A percentile compares a stretch with the other conserved stretches of the same genome.
phyloP scores from a whole-genome alignment of 495 filamentous ascomycete species.

The Acidomyces sp. region DNA sequence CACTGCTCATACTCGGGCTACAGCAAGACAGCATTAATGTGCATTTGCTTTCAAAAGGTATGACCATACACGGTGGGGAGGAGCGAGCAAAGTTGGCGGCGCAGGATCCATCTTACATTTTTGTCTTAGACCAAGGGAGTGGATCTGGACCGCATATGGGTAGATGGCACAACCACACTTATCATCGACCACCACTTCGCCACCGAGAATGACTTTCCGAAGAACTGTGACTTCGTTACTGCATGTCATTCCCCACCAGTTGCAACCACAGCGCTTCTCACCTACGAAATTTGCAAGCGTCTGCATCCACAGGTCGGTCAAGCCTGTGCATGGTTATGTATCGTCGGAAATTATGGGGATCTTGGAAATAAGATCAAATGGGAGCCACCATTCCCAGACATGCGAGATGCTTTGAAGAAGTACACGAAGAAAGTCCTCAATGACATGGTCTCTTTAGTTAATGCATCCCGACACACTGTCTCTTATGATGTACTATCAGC shows the following conservation, averaged over 20 bases:
- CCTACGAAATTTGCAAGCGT: conserved; percentile 41
- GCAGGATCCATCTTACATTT: conserved; percentile 37
- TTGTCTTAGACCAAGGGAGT: conserved; percentile 49
- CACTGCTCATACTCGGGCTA: conserved; percentile 39
- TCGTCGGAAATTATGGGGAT: conserved; percentile 47
- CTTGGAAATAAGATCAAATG: conserved; percentile 45
- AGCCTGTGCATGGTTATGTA: conserved; percentile 40
- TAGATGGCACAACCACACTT: conserved; percentile 28
- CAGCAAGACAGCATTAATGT: conserved; percentile 33
- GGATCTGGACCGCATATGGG: conserved; percentile 37
- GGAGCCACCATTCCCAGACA: conserved; percentile 45
- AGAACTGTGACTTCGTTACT: conserved; percentile 35
- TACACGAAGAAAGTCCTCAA: conserved; percentile 45
- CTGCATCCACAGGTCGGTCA: conserved; percentile 34
- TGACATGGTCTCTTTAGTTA: conserved; percentile 42
- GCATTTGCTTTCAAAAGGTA: conserved; percentile 41
- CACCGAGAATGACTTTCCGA: conserved; percentile 39
- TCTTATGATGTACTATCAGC: conserved; percentile 40
- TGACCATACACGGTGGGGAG: conserved; percentile 35
- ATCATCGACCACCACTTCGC: conserved; percentile 47
- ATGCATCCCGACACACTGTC: conserved; percentile 44
- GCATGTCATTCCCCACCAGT: conserved; percentile 45
- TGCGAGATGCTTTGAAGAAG: conserved; percentile 40
- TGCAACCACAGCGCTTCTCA: conserved; percentile 42
- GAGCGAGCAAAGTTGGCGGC: conserved; percentile 36